A percentile compares a stretch with the other conserved stretches of the same genome.
phyloP scores from a whole-genome alignment of 2,329 filamentous ascomycete genomes.

The Ceratocystis lukuohia region DNA sequence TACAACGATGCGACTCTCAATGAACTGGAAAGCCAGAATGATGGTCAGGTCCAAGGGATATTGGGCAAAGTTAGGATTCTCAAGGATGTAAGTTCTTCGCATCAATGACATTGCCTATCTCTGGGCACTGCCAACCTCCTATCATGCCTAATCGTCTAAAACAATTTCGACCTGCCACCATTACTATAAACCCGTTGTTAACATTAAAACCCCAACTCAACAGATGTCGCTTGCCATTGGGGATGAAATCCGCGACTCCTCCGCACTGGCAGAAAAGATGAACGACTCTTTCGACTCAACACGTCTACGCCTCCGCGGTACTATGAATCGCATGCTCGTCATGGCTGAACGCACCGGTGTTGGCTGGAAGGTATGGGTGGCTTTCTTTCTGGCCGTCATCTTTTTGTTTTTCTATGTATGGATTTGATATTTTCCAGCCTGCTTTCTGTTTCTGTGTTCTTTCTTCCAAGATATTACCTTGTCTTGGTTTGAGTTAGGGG shows the following conservation, averaged over 20 bases:
- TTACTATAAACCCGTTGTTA: too few relatives aligned
- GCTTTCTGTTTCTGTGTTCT: neutral
- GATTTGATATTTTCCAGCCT: constrained; percentile 38
- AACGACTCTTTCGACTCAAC: constrained; percentile 88
- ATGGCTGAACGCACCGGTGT: constrained; percentile 95
- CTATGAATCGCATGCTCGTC: constrained; percentile 91
- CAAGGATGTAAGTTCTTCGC: constrained; percentile 56
- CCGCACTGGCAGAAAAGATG: constrained; percentile 82
- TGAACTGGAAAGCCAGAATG: constrained; percentile 92
- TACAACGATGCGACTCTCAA: constrained; percentile 86
- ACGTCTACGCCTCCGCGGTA: constrained; percentile 64
- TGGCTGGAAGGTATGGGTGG: constrained; percentile 86
- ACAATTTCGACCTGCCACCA: too few relatives aligned
- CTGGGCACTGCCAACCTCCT: too few relatives aligned
- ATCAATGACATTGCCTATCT: neutral
- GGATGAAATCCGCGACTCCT: constrained; percentile 84
- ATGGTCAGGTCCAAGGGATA: constrained; percentile 78
- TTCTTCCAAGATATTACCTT: neutral
- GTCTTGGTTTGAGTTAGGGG: neutral
- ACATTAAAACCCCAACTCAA: too few relatives aligned
- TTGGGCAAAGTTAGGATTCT: constrained; percentile 77
- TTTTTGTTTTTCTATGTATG: constrained; percentile 85
- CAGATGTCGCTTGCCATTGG: constrained; percentile 87
- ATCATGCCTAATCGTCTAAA: too few relatives aligned
- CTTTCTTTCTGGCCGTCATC: constrained; percentile 73